Percentiles rank a stretch among this genome's conserved stretches.
Evolutionary conservation across 768 basidiomycete genomes (phyloP).

Genomic region (Podaxis mareebaensis): DNA sequence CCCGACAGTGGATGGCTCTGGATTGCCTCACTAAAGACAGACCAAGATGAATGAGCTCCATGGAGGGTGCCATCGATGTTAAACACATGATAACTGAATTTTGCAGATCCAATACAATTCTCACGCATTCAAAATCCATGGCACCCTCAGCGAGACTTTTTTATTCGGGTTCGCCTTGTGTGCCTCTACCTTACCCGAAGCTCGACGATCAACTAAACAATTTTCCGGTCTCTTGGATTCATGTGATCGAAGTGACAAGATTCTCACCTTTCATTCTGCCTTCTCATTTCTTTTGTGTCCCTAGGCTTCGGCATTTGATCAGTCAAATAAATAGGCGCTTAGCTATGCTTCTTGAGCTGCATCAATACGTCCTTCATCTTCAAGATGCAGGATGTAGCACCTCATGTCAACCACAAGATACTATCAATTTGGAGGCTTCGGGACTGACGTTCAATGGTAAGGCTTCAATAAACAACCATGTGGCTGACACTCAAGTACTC

Average conservation of each 20-base stretch:
- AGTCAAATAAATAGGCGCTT: not conserved
- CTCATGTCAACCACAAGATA: slow-evolving; percentile 12
- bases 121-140: no score
- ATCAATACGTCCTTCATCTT: not conserved
- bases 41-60: no score
- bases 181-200: no score
- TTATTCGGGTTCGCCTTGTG: no score
- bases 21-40: not conserved
- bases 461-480: not conserved
- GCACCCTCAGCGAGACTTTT: no score
- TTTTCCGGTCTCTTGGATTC: no score
- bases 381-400: not conserved
- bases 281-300: not conserved
- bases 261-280: not conserved
- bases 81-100: no score
- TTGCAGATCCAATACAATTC: no score
- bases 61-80: no score
- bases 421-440: slow-evolving; percentile 30
- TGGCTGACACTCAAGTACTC: not conserved
- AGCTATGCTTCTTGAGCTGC: no score
- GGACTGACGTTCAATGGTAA: slow-evolving; percentile 27
- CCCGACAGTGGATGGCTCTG: not conserved
- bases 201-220: no score
- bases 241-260: not conserved
- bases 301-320: not conserved